Evolutionary conservation across 371 early-diverging fungal genomes (phyloP), one percentile per base, ranked within the genome.

Genomic region (Zancudomyces culisetae): DNA sequence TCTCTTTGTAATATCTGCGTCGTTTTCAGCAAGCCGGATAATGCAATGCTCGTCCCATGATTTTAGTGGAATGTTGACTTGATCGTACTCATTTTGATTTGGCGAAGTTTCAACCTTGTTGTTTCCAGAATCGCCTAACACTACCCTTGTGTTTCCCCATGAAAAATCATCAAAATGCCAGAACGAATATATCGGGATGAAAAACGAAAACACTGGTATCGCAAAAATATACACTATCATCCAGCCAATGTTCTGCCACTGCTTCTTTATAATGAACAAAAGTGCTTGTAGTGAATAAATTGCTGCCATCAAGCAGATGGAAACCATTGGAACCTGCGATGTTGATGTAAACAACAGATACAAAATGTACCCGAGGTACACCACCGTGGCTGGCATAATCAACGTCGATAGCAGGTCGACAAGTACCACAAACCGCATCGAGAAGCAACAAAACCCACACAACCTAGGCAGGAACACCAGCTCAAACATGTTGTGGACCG

Each of bases 81-180:
- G 86, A 58, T 91, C 91, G 64, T 88, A 92, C 59, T 73, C 69
- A 49, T 78, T 78, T n/a, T n/a, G n/a, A 30, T 79, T 74, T 26
- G 82, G 83, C 29, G 65, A 24, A 6, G 21, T 27, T 20, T 23
- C 6, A 6, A 6, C 12, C 55, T 75, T 70, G 1, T 87, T 88
- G 69, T 90, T 88, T 28, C 91, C 91, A 58, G 35, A 35, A 6
- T 87, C 78, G 29, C 89, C 87, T 20, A 79, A 79, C 0, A 89
- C 81, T 30, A 83, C 83, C 43, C 97, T 83, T 8, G 97, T 96
- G 65, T 91, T 89, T 61, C 97, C 97, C 94, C 97, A 94, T 0
- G 88, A 87, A 62, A 93, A 91, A 58, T 92, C 93, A 59, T 95
- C 92, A 72, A 93, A 87, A 68, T 92, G 89, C 90, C 90, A 91